phyloP scores from a whole-genome alignment of 768 basidiomycete genomes.

The Leccinum sublutescens region DNA sequence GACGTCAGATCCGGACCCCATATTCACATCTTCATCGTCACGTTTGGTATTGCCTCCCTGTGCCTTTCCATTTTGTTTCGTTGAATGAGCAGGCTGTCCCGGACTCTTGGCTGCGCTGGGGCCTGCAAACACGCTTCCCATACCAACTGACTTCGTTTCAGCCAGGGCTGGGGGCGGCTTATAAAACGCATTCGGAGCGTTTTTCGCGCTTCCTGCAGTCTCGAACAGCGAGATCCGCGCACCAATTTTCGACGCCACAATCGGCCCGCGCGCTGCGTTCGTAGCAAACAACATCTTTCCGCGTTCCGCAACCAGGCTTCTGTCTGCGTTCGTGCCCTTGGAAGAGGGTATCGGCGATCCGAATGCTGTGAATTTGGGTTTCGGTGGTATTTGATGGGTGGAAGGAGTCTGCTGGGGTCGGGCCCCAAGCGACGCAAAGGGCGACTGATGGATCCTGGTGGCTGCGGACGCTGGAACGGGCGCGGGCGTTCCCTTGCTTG shows the following conservation, averaged over 20 bases:
- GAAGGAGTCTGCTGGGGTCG: conserved; percentile 4
- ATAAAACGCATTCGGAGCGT: conserved; percentile 66
- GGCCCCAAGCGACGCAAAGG: conserved; percentile 4
- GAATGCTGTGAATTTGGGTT: conserved; percentile 27
- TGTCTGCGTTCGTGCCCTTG: background rate
- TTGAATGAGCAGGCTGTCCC: background rate
- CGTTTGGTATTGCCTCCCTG: background rate
- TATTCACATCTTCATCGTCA: conserved; percentile 20
- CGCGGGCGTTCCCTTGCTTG: conserved; percentile 3
- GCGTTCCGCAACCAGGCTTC: conserved; percentile 16
- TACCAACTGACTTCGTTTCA: background rate
- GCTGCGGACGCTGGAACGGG: background rate
- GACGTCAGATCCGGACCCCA: conserved; percentile 19
- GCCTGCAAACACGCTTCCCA: background rate
- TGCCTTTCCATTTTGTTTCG: conserved; percentile 9
- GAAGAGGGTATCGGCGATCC: conserved; percentile 22
- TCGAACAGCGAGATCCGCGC: conserved; percentile 38
- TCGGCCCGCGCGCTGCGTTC: background rate
- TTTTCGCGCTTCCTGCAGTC: conserved; percentile 47
- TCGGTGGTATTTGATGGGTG: conserved; percentile 6
- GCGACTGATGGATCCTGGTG: background rate
- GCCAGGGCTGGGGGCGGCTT: conserved; percentile 41
- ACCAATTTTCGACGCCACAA: conserved; percentile 3
- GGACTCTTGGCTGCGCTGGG: background rate
- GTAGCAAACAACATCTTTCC: conserved; percentile 17